phyloP scores from a whole-genome alignment of 306 rosid genomes.

The Glycyrrhiza uralensis region DNA sequence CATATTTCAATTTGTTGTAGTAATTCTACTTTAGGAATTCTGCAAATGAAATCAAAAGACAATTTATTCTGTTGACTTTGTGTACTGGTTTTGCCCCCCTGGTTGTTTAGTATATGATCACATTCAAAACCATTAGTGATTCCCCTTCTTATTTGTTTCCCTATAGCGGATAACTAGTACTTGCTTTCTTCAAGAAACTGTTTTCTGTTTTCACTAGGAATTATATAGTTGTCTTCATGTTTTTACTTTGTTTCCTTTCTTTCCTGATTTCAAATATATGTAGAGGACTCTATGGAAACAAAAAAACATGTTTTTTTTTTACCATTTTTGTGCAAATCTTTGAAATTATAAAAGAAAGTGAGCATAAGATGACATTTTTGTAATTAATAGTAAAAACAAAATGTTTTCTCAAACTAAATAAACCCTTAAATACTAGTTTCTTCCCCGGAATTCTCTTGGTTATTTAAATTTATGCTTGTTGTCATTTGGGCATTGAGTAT shows the following conservation, averaged over 20 bases:
- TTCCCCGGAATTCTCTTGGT: neutral
- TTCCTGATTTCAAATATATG: too few relatives aligned
- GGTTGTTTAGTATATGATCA: neutral
- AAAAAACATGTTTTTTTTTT: too few relatives aligned
- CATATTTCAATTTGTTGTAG: neutral
- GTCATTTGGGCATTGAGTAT: neutral
- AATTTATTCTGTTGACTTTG: neutral
- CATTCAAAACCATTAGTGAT: neutral
- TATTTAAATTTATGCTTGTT: neutral
- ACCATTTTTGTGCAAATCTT: too few relatives aligned
- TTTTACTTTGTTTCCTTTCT: too few relatives aligned
- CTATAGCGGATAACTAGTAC: neutral
- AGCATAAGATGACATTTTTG: too few relatives aligned
- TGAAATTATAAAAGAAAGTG: too few relatives aligned
- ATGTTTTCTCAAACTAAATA: too few relatives aligned
- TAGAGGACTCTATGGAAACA: too few relatives aligned
- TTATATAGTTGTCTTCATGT: too few relatives aligned
- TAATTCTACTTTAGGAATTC: neutral
- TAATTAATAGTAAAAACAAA: too few relatives aligned
- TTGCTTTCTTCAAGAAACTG: too few relatives aligned
- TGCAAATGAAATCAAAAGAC: slow-evolving; percentile 7
- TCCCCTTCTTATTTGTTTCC: neutral
- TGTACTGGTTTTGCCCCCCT: neutral
- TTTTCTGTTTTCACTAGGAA: too few relatives aligned
- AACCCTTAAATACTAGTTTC: neutral